Evolutionary conservation across 345 rosid genomes (phyloP).

Genomic region (Lenwebbia sp.): DNA sequence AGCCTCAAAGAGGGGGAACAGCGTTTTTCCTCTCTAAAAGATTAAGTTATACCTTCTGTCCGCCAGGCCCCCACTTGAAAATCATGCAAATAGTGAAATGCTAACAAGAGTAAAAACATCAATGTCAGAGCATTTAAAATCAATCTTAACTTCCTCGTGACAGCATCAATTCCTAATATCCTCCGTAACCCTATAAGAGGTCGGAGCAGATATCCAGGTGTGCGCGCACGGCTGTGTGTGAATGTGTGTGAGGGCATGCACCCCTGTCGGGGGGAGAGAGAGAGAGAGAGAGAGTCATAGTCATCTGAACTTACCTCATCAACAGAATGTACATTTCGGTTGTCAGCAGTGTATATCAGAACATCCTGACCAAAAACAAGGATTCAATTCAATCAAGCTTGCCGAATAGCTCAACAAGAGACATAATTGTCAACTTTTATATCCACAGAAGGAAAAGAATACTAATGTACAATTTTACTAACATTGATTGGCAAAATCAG

Average conservation of each 20-base stretch:
- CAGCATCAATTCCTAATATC: not conserved
- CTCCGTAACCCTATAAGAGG: not conserved
- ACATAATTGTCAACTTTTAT: not conserved
- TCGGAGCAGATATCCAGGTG: not conserved
- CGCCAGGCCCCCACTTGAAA: not conserved
- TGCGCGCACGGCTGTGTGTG: not conserved
- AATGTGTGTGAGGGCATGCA: not conserved
- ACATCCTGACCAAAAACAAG: slow-evolving; percentile 43
- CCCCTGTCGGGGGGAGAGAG: not conserved
- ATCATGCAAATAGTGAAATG: not conserved
- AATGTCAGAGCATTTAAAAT: not conserved
- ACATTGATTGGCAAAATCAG: not conserved
- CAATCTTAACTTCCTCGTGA: not conserved
- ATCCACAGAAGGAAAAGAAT: not conserved
- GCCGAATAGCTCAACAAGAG: not conserved
- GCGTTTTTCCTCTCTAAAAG: not conserved
- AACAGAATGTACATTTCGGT: slow-evolving; percentile 69
- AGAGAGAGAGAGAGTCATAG: not conserved
- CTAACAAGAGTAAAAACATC: not conserved
- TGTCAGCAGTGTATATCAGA: slow-evolving; percentile 85
- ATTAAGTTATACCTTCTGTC: not conserved
- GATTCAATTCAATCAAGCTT: not conserved
- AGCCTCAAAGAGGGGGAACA: not conserved
- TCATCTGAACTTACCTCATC: slow-evolving; percentile 50
- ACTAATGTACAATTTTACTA: not conserved